Percentiles rank a stretch among this genome's conserved stretches.
Evolutionary conservation across 176 grass and related monocot genomes (phyloP).

Genomic region (Tuctoria greenei): DNA sequence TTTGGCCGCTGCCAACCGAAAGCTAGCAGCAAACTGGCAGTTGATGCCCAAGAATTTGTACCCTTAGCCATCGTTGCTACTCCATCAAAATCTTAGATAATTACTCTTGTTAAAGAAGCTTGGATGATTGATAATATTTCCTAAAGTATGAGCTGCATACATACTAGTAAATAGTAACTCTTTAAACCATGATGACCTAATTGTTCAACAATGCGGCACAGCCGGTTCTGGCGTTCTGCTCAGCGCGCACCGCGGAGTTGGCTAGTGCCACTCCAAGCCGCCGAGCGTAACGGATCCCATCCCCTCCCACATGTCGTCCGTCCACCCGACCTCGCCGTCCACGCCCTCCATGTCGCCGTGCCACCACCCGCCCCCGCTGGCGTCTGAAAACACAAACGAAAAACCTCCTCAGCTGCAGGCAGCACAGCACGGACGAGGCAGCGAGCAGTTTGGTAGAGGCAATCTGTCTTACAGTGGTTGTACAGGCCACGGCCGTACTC

Average conservation of each 20-base stretch:
- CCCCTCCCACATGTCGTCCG: slow-evolving; percentile 80
- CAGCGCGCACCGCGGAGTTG: not conserved
- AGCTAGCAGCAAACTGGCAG: not conserved
- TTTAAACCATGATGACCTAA: not conserved
- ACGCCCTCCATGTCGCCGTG: slow-evolving; percentile 74
- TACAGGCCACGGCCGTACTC: slow-evolving; percentile 49
- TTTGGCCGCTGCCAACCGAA: not conserved
- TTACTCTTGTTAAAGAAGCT: not conserved
- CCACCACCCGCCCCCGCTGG: slow-evolving; percentile 72
- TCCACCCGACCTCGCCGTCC: slow-evolving; percentile 77
- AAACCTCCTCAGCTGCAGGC: not conserved
- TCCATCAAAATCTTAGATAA: not conserved
- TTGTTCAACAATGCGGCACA: not conserved
- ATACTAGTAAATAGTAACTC: no score
- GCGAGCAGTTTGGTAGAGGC: not conserved
- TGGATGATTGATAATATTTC: not conserved
- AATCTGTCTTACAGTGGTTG: slow-evolving; percentile 74
- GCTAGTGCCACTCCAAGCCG: slow-evolving; percentile 79
- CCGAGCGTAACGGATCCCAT: slow-evolving; percentile 76
- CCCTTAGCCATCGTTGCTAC: not conserved
- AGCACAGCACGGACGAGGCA: no score
- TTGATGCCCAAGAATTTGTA: slow-evolving; percentile 6
- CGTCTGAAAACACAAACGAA: slow-evolving; percentile 51
- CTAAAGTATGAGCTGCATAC: not conserved
- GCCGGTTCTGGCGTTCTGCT: not conserved